Conservation (phyloP, 257 asterid species). For the Fraxinus anomala region DNA sequence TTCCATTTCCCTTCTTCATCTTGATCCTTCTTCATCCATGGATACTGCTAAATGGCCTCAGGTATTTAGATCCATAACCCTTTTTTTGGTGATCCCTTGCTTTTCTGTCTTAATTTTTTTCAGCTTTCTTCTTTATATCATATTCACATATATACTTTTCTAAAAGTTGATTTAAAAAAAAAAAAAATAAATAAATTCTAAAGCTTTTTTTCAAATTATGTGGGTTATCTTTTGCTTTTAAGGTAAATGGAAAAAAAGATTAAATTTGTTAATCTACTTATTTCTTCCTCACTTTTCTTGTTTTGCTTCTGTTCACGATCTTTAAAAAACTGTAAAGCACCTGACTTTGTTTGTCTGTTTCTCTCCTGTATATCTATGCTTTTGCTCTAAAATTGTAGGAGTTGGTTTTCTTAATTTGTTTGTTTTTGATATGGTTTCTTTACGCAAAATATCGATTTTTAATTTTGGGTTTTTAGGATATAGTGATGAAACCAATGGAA, state of each 20-base stretch:
- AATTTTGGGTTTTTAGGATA: slow-evolving; percentile 40
- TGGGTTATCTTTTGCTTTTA: slow-evolving; percentile 20
- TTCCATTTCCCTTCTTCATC: background rate
- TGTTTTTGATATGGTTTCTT: background rate
- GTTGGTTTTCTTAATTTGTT: background rate
- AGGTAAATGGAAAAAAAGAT: slow-evolving; percentile 26
- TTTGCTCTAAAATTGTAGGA: slow-evolving; percentile 4
- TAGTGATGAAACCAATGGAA: slow-evolving; percentile 65
- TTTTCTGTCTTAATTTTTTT: background rate
- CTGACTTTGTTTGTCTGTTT: slow-evolving; percentile 31
- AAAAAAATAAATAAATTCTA: background rate
- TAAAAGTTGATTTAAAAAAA: background rate
- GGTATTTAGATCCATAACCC: slow-evolving; percentile 45
- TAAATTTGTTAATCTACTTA: slow-evolving; percentile 19
- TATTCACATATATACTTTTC: background rate
- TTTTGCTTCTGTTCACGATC: slow-evolving; percentile 8
- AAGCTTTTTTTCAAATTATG: background rate
- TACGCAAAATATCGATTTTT: background rate
- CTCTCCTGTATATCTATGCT: slow-evolving; percentile 11
- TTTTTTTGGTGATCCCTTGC: background rate
- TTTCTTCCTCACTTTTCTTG: slow-evolving; percentile 15
- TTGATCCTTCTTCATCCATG: slow-evolving; percentile 11
- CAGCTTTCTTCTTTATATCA: slow-evolving; percentile 5
- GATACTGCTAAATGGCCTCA: slow-evolving; percentile 57
- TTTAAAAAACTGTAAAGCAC: slow-evolving; percentile 30